Conservation (phyloP, 768 basidiomycete species). For the Lepiota subincarnata region DNA sequence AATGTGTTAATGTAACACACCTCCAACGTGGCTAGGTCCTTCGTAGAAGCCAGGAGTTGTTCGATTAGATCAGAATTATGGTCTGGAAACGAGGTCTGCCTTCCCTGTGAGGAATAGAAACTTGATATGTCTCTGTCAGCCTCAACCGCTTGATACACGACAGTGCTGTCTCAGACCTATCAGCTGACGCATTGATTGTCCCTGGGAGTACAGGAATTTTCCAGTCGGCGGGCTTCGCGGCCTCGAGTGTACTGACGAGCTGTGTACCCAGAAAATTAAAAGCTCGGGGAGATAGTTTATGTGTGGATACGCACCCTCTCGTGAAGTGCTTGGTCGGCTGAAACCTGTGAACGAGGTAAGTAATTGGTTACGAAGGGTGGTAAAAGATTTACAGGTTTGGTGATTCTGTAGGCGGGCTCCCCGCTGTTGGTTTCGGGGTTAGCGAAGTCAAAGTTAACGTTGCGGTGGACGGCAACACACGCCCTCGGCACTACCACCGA, state of each 20-base stretch:
- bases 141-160: slow-evolving; percentile 1
- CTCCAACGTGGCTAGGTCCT: slow-evolving; percentile 65
- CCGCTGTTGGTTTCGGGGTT: slow-evolving; percentile 31
- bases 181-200: slow-evolving; percentile 73
- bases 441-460: slow-evolving; percentile 73
- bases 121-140: slow-evolving; percentile 30
- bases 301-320: slow-evolving; percentile 35
- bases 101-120: slow-evolving; percentile 85
- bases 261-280: slow-evolving; percentile 21
- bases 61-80: slow-evolving; percentile 63
- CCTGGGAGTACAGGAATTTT: slow-evolving; percentile 36
- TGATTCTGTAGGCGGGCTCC: slow-evolving; percentile 60
- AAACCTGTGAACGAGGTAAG: slow-evolving; percentile 34
- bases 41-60: slow-evolving; percentile 43
- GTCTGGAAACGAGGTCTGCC: slow-evolving; percentile 78
- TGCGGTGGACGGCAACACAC: slow-evolving; percentile 65
- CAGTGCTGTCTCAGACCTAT: slow-evolving; percentile 47
- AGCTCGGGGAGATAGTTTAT: neutral
- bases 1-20: slow-evolving; percentile 29
- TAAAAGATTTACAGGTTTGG: slow-evolving; percentile 49
- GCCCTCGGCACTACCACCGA: slow-evolving; percentile 69
- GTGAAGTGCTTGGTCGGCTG: slow-evolving; percentile 55
- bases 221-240: slow-evolving; percentile 38
- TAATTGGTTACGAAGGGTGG: slow-evolving; percentile 5
- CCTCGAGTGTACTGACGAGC: slow-evolving; percentile 43